Percentiles rank a stretch among this genome's conserved stretches.
Conservation (phyloP, 495 filamentous ascomycete species). For the Aspergillus panamensis region DNA sequence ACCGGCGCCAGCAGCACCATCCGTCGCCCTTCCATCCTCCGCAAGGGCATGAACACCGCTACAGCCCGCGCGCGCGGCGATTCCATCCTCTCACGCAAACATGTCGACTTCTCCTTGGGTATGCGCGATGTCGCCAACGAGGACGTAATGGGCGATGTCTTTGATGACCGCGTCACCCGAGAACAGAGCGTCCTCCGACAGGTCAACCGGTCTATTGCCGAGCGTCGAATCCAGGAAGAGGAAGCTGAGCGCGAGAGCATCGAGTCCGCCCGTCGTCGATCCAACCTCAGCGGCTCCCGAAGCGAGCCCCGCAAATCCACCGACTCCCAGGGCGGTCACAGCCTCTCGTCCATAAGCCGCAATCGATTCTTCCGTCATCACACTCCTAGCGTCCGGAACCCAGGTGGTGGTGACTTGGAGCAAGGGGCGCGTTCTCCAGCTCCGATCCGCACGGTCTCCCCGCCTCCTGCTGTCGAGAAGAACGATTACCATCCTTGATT, state of each 20-base stretch:
- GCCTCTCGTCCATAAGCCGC: constrained; percentile 30
- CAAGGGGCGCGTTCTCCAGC: constrained; percentile 25
- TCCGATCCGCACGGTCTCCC: constrained; percentile 9
- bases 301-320: constrained; percentile 30
- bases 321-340: constrained; percentile 34
- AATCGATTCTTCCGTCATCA: constrained; percentile 41
- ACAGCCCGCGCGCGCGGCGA: constrained; percentile 52
- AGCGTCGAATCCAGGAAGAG: constrained; percentile 47
- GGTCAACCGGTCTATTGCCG: constrained; percentile 40
- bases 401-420: constrained; percentile 28
- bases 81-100: constrained; percentile 55
- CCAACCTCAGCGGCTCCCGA: constrained; percentile 27
- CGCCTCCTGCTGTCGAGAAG: constrained; percentile 4
- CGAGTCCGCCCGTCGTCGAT: constrained; percentile 27
- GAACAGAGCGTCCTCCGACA: constrained; percentile 39
- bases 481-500: neutral
- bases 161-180: constrained; percentile 48
- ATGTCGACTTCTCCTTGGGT: constrained; percentile 74
- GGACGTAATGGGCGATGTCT: constrained; percentile 67
- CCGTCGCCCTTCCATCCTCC: constrained; percentile 52
- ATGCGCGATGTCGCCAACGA: constrained; percentile 57
- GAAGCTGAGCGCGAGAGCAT: constrained; percentile 33
- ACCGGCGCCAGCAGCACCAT: constrained; percentile 24
- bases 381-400: constrained; percentile 27
- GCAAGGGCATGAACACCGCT: constrained; percentile 43